Evolutionary conservation across 2,329 filamentous ascomycete species (phyloP).

Genomic region (Epichloe sibirici): DNA sequence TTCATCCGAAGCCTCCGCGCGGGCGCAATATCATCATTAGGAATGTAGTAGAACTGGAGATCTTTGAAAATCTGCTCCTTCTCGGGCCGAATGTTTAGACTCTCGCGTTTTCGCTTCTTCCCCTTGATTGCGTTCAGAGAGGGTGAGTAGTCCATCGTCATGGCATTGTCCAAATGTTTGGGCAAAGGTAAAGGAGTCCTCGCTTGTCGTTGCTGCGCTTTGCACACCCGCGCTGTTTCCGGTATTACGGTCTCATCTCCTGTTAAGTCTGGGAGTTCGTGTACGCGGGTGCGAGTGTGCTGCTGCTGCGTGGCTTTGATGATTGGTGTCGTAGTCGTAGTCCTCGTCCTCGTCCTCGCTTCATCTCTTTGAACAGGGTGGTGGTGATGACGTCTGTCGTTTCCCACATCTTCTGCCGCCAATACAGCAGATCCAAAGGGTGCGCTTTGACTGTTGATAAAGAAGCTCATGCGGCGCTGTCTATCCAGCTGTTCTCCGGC

Average conservation of each 20-base stretch:
- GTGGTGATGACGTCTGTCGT: background rate
- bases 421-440: background rate
- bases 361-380: background rate
- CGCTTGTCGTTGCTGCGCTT: constrained; percentile 18
- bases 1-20: constrained; percentile 58
- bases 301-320: constrained; percentile 20
- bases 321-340: constrained; percentile 2
- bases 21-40: constrained; percentile 61
- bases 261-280: background rate
- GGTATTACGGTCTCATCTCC: constrained; percentile 18
- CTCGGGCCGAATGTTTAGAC: constrained; percentile 35
- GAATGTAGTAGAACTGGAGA: constrained; percentile 65
- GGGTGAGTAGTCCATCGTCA: constrained; percentile 12
- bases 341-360: background rate
- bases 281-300: background rate
- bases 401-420: background rate
- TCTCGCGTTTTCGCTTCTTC: constrained; percentile 33
- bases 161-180: background rate
- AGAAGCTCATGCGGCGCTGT: constrained; percentile 2
- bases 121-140: constrained; percentile 17
- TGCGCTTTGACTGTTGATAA: background rate
- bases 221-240: constrained; percentile 16
- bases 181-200: background rate
- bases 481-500: constrained; percentile 1
- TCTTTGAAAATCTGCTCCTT: constrained; percentile 45